These are phyloP conservation scores for Mycena sanguinolenta DNA, from an alignment of 768 basidiomycete species.

Conservation along the genomic window DNA sequence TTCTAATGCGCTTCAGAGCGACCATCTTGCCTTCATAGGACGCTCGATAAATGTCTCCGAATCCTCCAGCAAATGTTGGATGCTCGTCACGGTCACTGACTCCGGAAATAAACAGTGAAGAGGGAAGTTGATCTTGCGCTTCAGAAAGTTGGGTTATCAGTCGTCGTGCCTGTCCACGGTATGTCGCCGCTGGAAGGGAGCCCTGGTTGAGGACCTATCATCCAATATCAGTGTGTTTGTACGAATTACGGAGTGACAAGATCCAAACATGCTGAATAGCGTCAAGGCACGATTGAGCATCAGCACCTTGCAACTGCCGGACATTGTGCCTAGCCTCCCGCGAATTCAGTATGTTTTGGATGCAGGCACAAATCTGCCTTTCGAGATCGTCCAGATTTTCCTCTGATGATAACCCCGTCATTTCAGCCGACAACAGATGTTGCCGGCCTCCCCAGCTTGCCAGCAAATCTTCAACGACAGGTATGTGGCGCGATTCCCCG, in stretches of 20 bases:
- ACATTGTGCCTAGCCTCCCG: not conserved
- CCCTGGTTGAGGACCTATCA: slow-evolving; percentile 9
- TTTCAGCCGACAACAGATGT: no score
- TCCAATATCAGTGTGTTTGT: no score
- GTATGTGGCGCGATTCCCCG: no score
- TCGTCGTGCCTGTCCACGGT: slow-evolving; percentile 15
- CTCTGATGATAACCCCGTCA: no score
- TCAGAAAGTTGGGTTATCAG: slow-evolving; percentile 29
- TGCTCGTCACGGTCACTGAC: no score
- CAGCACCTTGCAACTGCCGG: not conserved
- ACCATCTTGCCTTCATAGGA: slow-evolving; percentile 7
- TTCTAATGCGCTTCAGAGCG: slow-evolving; percentile 11
- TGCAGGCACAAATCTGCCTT: not conserved
- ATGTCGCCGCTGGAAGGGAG: not conserved
- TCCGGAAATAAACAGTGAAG: slow-evolving; percentile 30
- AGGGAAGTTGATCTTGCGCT: slow-evolving; percentile 27
- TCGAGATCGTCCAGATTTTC: not conserved
- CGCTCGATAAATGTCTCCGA: no score
- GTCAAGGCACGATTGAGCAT: not conserved
- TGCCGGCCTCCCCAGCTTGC: no score
- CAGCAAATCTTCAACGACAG: no score
- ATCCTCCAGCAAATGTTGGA: no score
- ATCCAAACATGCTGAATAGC: slow-evolving; percentile 1
- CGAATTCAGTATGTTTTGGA: not conserved
- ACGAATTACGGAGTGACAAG: not conserved